Percentiles rank a stretch among this genome's conserved stretches.
Evolutionary conservation across 2,329 filamentous ascomycete genomes (phyloP).

Genomic region (Aureobasidium sp.): DNA sequence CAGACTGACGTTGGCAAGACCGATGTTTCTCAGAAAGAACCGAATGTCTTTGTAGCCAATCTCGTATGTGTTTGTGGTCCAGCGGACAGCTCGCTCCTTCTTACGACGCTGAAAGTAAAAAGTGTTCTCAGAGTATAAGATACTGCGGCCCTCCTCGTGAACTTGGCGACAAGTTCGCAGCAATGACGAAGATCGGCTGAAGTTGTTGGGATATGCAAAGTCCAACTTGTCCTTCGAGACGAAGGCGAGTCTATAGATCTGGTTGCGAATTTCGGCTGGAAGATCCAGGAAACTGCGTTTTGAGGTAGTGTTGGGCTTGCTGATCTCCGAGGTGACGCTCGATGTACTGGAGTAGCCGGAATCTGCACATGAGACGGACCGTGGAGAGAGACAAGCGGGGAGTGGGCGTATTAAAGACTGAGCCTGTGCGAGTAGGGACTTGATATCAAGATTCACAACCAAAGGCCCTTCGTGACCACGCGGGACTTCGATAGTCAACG

Average conservation of each 20-base stretch:
- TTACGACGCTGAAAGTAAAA: conserved; percentile 39
- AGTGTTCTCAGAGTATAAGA: conserved; percentile 45
- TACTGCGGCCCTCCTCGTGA: conserved; percentile 38
- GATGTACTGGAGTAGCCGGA: conserved; percentile 12
- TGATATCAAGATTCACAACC: conserved; percentile 35
- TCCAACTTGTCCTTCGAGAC: conserved; percentile 29
- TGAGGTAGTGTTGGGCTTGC: neutral
- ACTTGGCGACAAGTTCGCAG: conserved; percentile 42
- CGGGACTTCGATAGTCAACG: conserved; percentile 41
- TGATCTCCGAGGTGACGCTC: conserved; percentile 4
- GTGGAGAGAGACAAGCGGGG: neutral
- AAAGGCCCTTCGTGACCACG: conserved; percentile 40
- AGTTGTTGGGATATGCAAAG: conserved; percentile 31
- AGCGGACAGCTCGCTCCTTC: conserved; percentile 28
- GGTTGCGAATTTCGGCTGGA: conserved; percentile 40
- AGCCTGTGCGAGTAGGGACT: conserved; percentile 10
- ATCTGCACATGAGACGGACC: neutral
- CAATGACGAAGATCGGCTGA: conserved; percentile 38
- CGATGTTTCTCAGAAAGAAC: conserved; percentile 42
- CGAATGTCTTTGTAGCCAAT: conserved; percentile 41
- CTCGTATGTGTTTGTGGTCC: conserved; percentile 36
- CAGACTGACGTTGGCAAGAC: conserved; percentile 39
- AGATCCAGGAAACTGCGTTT: conserved; percentile 31
- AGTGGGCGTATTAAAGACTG: neutral
- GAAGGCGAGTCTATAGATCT: conserved; percentile 41